These are phyloP conservation scores for Boletus insuetus DNA, from an alignment of 768 basidiomycete genomes.

Conservation along the genomic window DNA sequence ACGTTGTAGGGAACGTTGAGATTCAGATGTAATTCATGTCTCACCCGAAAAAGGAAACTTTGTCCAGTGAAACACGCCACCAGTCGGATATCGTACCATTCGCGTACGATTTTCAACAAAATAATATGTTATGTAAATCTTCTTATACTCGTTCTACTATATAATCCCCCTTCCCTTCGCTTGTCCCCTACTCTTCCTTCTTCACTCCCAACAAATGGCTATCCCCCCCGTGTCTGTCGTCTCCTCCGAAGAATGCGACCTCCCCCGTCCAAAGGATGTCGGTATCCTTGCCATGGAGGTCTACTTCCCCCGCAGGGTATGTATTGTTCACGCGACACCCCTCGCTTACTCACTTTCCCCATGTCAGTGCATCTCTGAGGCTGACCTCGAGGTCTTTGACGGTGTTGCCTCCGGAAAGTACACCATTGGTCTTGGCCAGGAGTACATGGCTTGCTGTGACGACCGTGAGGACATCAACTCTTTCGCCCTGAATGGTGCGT, in stretches of 20 bases:
- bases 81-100: constrained; percentile 28
- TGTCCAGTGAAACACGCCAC: too few species aligned
- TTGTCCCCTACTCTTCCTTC: neutral
- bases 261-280: constrained; percentile 81
- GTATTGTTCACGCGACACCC: constrained; percentile 30
- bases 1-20: too few species aligned
- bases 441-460: constrained; percentile 98
- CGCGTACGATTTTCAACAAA: constrained; percentile 13
- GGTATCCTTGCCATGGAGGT: constrained; percentile 92
- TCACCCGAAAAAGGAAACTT: too few species aligned
- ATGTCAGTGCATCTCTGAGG: constrained; percentile 87
- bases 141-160: constrained; percentile 8
- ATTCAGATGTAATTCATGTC: too few species aligned
- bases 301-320: constrained; percentile 89
- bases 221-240: constrained; percentile 14
- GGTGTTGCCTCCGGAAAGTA: constrained; percentile 96
- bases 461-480: constrained; percentile 99
- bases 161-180: constrained; percentile 16
- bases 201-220: constrained; percentile 19
- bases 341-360: constrained; percentile 4
- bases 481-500: constrained; percentile 87
- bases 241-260: constrained; percentile 12
- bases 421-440: constrained; percentile 96
- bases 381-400: constrained; percentile 91
- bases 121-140: constrained; percentile 28